Evolutionary conservation across 2,329 filamentous ascomycete species (phyloP), one percentile per base, ranked within the genome.

Genomic region (Aschersonia sp.): DNA sequence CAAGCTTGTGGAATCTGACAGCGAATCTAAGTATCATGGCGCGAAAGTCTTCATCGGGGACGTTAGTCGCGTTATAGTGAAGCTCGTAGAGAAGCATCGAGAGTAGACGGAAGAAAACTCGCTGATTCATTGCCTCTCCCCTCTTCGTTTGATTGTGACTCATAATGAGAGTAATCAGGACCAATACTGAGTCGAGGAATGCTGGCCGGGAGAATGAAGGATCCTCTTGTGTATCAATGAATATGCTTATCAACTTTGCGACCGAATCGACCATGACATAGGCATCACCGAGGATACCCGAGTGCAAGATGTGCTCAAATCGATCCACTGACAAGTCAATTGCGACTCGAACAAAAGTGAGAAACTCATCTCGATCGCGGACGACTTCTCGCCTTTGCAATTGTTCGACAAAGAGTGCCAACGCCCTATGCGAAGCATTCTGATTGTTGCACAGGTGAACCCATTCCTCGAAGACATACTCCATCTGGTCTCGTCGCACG

Each of bases 401-500:
- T 63, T 97, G 90, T 56, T 84, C 80, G 43, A 96, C 77, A 63
- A 97, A 97, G 2, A 85, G 78, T 5, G 76, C 69, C 47, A 81
- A 72, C 0, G 82, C 77, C 58, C 83, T 85, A 52, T 87, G 83
- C 4, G 83, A 81, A 4, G 83, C 79, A 54, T 82, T 79, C n/a
- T 80, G 76, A 56, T 87, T 86, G 63, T 84, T 84, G 67, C 76
- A 83, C 6, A 96, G 75, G 50, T 83, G 81, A 31, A 90, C 78
- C 92, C 92, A 98, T 67, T 98, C 92, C 42, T 90, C 88, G 58
- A 98, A 96, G 22, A 96, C 76, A 60, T 98, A 97, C 56, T 94
- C 87, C 66, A 94, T 79, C 62, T 96, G 87, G 52, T 94, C 87
- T 52, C 81, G 79, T 55, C 81, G 81, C 33, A 77, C 71, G 40